These are phyloP conservation scores for Infundibulicybe gibba DNA, from an alignment of 768 basidiomycete species.

Conservation along the genomic window DNA sequence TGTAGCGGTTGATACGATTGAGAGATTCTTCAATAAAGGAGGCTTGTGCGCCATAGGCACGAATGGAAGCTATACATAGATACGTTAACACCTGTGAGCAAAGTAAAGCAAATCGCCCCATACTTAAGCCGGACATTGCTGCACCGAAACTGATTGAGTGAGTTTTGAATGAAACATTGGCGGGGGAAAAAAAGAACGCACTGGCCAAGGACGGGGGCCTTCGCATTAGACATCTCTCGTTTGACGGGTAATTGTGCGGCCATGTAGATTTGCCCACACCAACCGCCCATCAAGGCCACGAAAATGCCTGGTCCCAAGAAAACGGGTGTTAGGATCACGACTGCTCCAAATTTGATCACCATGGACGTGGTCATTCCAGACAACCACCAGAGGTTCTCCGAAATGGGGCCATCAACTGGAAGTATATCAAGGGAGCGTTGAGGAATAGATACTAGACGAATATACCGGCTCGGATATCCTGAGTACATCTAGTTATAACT, in stretches of 20 bases:
- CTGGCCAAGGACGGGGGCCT: conserved; percentile 28
- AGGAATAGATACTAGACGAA: conserved; percentile 23
- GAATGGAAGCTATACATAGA: conserved; percentile 42
- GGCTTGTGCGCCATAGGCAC: conserved; percentile 61
- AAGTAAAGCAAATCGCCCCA: conserved; percentile 4
- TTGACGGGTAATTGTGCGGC: conserved; percentile 45
- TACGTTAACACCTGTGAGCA: background rate
- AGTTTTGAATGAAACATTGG: conserved; percentile 19
- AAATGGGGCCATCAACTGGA: conserved; percentile 47
- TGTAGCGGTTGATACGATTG: conserved; percentile 51
- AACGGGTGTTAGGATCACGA: conserved; percentile 40
- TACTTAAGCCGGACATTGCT: conserved; percentile 54
- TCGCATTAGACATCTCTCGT: conserved; percentile 43
- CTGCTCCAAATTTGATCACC: conserved; percentile 38
- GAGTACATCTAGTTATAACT: conserved; percentile 63
- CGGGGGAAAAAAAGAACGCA: conserved; percentile 28
- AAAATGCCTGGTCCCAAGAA: conserved; percentile 43
- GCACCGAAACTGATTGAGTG: conserved; percentile 37
- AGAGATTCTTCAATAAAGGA: conserved; percentile 41
- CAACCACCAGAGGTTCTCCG: conserved; percentile 22
- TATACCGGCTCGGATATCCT: conserved; percentile 50
- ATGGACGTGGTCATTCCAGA: conserved; percentile 26
- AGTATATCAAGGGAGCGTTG: conserved; percentile 24
- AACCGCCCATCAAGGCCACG: conserved; percentile 38
- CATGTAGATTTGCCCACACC: conserved; percentile 40